phyloP scores from a whole-genome alignment of 2,329 filamentous ascomycete genomes.

The Teratosphaeria nubilosa region DNA sequence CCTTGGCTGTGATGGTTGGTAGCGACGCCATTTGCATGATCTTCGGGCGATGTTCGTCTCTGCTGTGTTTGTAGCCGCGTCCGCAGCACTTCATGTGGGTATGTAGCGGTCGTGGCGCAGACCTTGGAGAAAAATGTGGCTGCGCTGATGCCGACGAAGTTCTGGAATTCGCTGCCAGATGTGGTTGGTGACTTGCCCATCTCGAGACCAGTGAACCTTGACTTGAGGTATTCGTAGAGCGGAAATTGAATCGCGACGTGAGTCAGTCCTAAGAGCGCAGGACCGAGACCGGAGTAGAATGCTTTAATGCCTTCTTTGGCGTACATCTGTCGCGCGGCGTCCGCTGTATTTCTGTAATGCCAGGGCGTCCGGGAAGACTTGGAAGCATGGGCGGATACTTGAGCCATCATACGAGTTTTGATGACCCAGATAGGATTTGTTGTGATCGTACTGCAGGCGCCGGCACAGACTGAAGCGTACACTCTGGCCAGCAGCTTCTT shows the following conservation, averaged over 20 bases:
- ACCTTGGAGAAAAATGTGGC: conserved; percentile 93
- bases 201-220: conserved; percentile 74
- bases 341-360: conserved; percentile 82
- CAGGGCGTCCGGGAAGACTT: conserved; percentile 58
- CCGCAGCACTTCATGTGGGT: conserved; percentile 91
- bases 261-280: conserved; percentile 79
- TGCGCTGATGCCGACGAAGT: conserved; percentile 74
- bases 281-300: conserved; percentile 91
- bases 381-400: conserved; percentile 53
- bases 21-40: conserved; percentile 42
- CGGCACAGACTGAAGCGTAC: conserved; percentile 82
- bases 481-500: conserved; percentile 53
- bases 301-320: conserved; percentile 74
- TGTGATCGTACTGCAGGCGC: conserved; percentile 81
- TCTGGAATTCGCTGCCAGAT: conserved; percentile 39
- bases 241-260: conserved; percentile 98
- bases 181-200: conserved; percentile 64
- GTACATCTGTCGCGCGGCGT: conserved; percentile 96
- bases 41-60: conserved; percentile 44
- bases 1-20: conserved; percentile 24
- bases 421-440: conserved; percentile 99
- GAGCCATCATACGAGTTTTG: conserved; percentile 96
- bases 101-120: conserved; percentile 86
- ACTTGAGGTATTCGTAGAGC: conserved; percentile 88
- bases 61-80: conserved; percentile 91